These are phyloP conservation scores for Euphrasia confusa DNA, from an alignment of 257 asterid species.

Conservation along the genomic window DNA sequence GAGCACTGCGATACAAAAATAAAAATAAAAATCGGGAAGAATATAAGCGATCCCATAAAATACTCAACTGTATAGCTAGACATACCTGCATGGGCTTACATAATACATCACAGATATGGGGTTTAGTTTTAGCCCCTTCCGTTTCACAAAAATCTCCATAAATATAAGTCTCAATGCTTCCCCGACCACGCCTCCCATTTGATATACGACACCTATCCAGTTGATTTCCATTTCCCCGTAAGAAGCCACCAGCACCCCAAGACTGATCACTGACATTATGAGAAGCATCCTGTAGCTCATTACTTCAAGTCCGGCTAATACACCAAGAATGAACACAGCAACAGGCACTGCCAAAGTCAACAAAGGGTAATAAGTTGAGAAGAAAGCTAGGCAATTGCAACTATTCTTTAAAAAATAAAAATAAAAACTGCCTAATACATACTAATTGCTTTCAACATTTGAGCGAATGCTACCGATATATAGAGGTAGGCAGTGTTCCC, in stretches of 20 bases:
- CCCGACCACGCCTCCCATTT: constrained; percentile 99
- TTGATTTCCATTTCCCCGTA: constrained; percentile 87
- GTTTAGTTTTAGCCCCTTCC: constrained; percentile 87
- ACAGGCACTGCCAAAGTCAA: constrained; percentile 80
- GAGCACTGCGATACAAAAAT: constrained; percentile 59
- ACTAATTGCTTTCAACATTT: constrained; percentile 98
- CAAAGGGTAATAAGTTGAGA: constrained; percentile 14
- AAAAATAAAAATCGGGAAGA: not conserved
- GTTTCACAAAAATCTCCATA: constrained; percentile 90
- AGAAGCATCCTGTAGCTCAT: constrained; percentile 93
- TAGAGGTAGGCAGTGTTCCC: constrained; percentile 93
- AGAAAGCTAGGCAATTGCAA: not conserved
- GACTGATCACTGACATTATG: constrained; percentile 87
- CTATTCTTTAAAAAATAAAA: not conserved
- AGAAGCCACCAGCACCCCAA: constrained; percentile 95
- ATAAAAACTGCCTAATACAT: constrained; percentile 32
- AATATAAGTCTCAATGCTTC: constrained; percentile 95
- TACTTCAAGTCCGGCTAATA: constrained; percentile 88
- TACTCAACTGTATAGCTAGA: not conserved
- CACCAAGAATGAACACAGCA: constrained; percentile 94
- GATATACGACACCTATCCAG: constrained; percentile 99
- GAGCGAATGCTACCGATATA: constrained; percentile 24
- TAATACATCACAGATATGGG: constrained; percentile 97
- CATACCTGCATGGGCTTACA: constrained; percentile 97
- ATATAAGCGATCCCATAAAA: not conserved